These are phyloP conservation scores for Diplodia mutila DNA, from an alignment of 2,329 filamentous ascomycete species.

Conservation along the genomic window DNA sequence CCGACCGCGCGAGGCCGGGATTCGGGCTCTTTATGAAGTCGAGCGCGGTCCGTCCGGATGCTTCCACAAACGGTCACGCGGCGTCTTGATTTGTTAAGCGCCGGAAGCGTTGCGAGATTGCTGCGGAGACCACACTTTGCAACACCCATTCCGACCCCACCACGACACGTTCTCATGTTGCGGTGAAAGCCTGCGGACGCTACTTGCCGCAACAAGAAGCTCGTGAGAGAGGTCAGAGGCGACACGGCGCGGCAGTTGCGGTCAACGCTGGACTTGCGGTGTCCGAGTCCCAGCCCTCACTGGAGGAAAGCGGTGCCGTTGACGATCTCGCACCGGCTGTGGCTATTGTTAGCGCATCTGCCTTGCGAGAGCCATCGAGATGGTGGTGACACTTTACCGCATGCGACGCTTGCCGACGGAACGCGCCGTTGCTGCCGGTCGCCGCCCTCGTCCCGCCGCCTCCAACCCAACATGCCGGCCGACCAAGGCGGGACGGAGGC, in stretches of 20 bases:
- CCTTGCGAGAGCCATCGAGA: not conserved
- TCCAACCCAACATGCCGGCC: not conserved
- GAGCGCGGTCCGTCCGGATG: not conserved
- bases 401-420: constrained; percentile 11
- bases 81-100: not conserved
- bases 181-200: not conserved
- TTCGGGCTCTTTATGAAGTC: not conserved
- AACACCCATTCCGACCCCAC: constrained; percentile 15
- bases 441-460: not conserved
- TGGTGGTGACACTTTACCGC: constrained; percentile 15
- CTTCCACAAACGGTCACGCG: constrained; percentile 13
- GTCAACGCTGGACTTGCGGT: constrained; percentile 18
- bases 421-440: constrained; percentile 2
- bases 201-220: not conserved
- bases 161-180: constrained; percentile 7
- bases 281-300: not conserved
- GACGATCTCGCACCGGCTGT: constrained; percentile 8
- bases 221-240: not conserved
- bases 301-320: not conserved
- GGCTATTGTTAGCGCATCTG: constrained; percentile 13
- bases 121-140: constrained; percentile 6
- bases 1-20: not conserved
- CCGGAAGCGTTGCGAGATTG: constrained; percentile 13
- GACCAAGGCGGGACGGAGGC: not conserved
- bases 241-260: not conserved